These are phyloP conservation scores for Avena eriantha DNA, from an alignment of 176 grass and related monocot genomes.

Conservation along the genomic window DNA sequence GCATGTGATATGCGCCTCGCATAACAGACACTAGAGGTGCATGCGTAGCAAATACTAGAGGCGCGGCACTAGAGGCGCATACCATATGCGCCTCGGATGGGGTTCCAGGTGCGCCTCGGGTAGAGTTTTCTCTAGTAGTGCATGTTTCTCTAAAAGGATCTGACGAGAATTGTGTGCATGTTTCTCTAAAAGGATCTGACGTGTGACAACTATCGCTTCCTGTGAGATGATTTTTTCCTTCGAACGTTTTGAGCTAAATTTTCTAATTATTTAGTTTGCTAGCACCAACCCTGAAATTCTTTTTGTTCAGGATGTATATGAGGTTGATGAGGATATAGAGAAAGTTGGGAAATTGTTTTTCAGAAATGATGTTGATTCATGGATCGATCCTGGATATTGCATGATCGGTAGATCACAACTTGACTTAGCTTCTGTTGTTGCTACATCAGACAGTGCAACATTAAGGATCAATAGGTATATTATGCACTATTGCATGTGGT, in stretches of 20 bases:
- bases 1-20: no score
- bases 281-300: slow-evolving; percentile 18
- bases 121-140: no score
- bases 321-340: slow-evolving; percentile 50
- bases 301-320: slow-evolving; percentile 54
- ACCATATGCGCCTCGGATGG: no score
- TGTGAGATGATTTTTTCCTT: slow-evolving; percentile 53
- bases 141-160: no score
- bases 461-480: slow-evolving; percentile 59
- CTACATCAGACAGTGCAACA: slow-evolving; percentile 50
- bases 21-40: no score
- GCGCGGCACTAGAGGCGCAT: no score
- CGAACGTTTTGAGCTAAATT: background rate
- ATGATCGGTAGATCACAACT: slow-evolving; percentile 61
- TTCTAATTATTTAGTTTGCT: slow-evolving; percentile 8
- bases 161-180: slow-evolving; percentile 63
- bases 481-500: slow-evolving; percentile 5
- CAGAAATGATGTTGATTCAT: slow-evolving; percentile 38
- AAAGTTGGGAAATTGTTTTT: slow-evolving; percentile 59
- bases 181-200: slow-evolving; percentile 56
- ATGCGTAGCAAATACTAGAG: no score
- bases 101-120: no score
- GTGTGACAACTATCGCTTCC: slow-evolving; percentile 52
- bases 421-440: slow-evolving; percentile 52
- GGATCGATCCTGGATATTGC: slow-evolving; percentile 70